Conservation (phyloP, 2,329 filamentous ascomycete genomes). For the Colletotrichum orchidophilum region DNA sequence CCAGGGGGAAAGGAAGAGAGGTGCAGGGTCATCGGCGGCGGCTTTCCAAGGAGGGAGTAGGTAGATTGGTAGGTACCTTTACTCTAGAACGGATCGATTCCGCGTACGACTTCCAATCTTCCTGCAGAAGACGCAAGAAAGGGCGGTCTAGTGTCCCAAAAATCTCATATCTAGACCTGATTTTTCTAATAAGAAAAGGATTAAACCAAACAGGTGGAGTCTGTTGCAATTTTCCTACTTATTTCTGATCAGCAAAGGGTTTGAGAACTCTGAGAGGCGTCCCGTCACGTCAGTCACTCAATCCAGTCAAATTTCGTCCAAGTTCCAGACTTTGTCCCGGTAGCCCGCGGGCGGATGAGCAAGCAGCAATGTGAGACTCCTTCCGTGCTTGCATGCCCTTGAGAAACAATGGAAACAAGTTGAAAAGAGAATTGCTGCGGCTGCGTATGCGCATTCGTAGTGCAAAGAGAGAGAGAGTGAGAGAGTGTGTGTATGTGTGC, state of each 20-base stretch:
- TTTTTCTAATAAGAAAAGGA: no score
- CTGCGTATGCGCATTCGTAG: neutral
- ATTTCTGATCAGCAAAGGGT: neutral
- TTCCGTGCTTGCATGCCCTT: neutral
- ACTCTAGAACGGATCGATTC: neutral
- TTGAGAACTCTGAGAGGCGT: neutral
- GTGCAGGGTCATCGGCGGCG: neutral
- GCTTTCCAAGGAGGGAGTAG: neutral
- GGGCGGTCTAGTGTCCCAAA: neutral
- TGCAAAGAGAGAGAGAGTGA: no score
- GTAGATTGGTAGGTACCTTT: neutral
- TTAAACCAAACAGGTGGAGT: no score
- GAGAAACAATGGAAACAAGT: neutral
- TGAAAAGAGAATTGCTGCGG: neutral
- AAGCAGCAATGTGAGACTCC: neutral
- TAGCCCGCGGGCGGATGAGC: neutral
- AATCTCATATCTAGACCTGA: neutral
- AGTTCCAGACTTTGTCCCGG: neutral
- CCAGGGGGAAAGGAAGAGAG: neutral
- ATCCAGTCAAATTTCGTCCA: neutral
- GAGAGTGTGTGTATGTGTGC: neutral
- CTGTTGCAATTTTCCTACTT: no score
- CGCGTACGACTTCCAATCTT: neutral
- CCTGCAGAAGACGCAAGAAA: neutral
- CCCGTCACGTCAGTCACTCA: neutral